Base-by-base conservation (phyloP, 371 early-diverging fungal species). In the Rhizopus microsporus region DNA sequence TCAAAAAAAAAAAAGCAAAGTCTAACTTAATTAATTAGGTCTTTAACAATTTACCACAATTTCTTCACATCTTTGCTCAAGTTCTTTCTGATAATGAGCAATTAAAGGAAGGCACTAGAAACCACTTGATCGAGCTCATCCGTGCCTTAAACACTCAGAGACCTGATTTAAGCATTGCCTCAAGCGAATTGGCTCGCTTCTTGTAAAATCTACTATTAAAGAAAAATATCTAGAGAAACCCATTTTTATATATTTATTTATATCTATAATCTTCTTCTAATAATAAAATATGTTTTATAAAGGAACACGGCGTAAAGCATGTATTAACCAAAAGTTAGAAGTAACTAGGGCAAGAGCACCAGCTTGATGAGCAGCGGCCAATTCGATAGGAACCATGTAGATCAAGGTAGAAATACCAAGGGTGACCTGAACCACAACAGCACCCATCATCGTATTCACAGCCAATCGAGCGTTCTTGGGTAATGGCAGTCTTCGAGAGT, bases 291-390 rank as follows among this genome's bases (percentile, higher is more conserved):
- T 23, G 8, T 29, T 29, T 56, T 68, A 72, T 15, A 73, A 10
- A 23, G 87, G 87, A 1, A 89, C 75, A 40, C 81, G 80, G 51
- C 84, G 85, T 51, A 96, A 71, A 16, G 88, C 78, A 66, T 95
- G 93, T 64, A 89, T 77, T 45, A 97, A 75, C 74, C 90, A 92
- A 57, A 93, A 71, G 10, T 90, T 85, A 4, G 89, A 74, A 2
- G 95, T 89, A 53, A 96, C 73, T 30, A 98, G 74, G n/a, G 91
- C 82, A 46, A 98, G 73, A 10, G 96, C 93, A 30, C 96, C 96
- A 31, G 92, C 92, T 74, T 98, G 98, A 79, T 98, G 98, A 13
- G 94, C 91, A 5, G 98, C 92, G 8, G 97, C 98, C 57, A 95
- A 75, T 33, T 91, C 85, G 51, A 96, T 86, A 13, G 97, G 98